A percentile compares a stretch with the other conserved stretches of the same genome.
Conservation (phyloP, 2,329 filamentous ascomycete genomes). For the Fusarium sp. region DNA sequence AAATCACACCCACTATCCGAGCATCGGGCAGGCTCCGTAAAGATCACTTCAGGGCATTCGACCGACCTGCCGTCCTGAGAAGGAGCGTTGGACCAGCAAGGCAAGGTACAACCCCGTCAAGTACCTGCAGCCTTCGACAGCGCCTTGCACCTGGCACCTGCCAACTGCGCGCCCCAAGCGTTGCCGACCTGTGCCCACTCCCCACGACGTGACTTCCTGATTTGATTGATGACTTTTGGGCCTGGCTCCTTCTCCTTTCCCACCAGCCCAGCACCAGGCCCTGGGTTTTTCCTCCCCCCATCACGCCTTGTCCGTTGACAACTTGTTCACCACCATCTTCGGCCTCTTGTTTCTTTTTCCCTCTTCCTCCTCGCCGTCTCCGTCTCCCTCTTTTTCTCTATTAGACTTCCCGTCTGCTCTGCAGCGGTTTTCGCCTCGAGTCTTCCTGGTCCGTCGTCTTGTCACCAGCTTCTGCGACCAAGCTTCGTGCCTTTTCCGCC, state of each 20-base stretch:
- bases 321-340: slow-evolving; percentile 42
- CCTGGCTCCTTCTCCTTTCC: slow-evolving; percentile 45
- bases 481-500: slow-evolving; percentile 40
- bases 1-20: slow-evolving; percentile 6
- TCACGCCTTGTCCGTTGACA: slow-evolving; percentile 39
- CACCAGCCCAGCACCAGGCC: slow-evolving; percentile 26
- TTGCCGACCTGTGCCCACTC: slow-evolving; percentile 39
- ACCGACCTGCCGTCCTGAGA: slow-evolving; percentile 14
- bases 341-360: slow-evolving; percentile 25
- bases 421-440: slow-evolving; percentile 40
- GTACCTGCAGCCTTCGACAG: slow-evolving; percentile 27
- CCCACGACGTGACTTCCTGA: slow-evolving; percentile 45
- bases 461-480: slow-evolving; percentile 36
- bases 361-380: slow-evolving; percentile 23
- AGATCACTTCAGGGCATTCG: slow-evolving; percentile 4
- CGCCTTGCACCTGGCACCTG: slow-evolving; percentile 33
- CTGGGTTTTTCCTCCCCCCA: slow-evolving; percentile 44
- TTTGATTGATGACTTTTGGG: slow-evolving; percentile 39
- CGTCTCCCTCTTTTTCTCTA: slow-evolving; percentile 25
- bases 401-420: slow-evolving; percentile 37
- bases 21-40: slow-evolving; percentile 2
- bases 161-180: slow-evolving; percentile 36
- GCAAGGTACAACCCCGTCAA: slow-evolving; percentile 11
- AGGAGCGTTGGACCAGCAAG: background rate
- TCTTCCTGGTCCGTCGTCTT: slow-evolving; percentile 31